Percentiles rank a stretch among this genome's conserved stretches.
phyloP scores from a whole-genome alignment of 257 asterid genomes.

The Solanum sparsipilum region DNA sequence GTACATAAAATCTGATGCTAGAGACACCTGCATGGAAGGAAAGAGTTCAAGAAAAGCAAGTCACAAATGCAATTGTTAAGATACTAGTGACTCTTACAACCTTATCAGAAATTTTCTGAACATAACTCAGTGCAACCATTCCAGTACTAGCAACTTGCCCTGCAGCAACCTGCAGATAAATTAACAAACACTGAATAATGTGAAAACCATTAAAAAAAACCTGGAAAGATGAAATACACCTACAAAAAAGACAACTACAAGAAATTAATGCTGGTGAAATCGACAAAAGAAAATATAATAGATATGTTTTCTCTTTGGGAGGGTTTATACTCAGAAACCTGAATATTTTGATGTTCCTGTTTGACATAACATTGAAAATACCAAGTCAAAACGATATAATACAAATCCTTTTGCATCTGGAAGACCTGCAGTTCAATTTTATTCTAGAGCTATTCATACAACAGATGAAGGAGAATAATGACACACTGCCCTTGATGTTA shows the following conservation, averaged over 20 bases:
- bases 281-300: not conserved
- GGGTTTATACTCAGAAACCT: not conserved
- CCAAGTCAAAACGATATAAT: not conserved
- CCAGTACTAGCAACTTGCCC: constrained; percentile 85
- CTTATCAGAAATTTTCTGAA: constrained; percentile 66
- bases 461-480: not conserved
- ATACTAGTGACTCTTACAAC: constrained; percentile 8
- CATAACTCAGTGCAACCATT: constrained; percentile 66
- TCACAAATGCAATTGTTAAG: not conserved
- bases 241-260: not conserved
- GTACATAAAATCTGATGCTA: constrained; percentile 72
- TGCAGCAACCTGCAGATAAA: constrained; percentile 45
- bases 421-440: not conserved
- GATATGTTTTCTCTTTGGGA: not conserved
- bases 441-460: not conserved
- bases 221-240: not conserved
- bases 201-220: not conserved
- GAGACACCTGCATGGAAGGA: constrained; percentile 44
- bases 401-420: not conserved
- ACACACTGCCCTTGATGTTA: not conserved
- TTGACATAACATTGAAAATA: not conserved
- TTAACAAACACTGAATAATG: not conserved
- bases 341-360: not conserved
- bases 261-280: not conserved
- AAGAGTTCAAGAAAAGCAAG: not conserved